A percentile compares a stretch with the other conserved stretches of the same genome.
These are phyloP conservation scores for Kitagawia praeruptora DNA, from an alignment of 129 eudicot genomes.

Conservation along the genomic window DNA sequence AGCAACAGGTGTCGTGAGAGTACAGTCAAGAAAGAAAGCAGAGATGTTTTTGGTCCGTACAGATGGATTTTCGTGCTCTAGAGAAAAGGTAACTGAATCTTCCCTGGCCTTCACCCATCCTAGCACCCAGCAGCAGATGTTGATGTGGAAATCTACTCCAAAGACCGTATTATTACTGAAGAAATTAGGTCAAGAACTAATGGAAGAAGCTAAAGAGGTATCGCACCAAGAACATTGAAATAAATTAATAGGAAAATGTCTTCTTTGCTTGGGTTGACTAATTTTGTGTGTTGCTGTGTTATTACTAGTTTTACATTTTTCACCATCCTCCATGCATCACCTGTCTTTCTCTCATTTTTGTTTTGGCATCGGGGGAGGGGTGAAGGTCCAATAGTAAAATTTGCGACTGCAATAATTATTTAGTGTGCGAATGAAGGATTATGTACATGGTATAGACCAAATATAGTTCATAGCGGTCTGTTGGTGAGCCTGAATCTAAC, in stretches of 20 bases:
- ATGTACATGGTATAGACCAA: neutral
- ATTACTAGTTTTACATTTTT: neutral
- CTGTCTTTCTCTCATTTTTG: neutral
- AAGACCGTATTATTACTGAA: constrained; percentile 79
- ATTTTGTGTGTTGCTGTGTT: neutral
- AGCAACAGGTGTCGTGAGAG: constrained; percentile 93
- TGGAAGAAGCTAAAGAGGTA: constrained; percentile 98
- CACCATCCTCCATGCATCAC: neutral
- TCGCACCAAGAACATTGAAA: constrained; percentile 1
- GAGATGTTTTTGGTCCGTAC: constrained; percentile 98
- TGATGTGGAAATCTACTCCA: constrained; percentile 96
- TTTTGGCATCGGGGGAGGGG: neutral
- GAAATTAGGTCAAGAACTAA: constrained; percentile 89
- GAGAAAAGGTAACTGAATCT: constrained; percentile 98
- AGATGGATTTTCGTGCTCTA: constrained; percentile 86
- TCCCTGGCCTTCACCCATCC: constrained; percentile 98
- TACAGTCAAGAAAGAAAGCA: constrained; percentile 93
- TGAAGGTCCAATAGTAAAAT: neutral
- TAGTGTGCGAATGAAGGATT: neutral
- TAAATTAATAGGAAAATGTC: neutral
- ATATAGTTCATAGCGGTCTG: neutral
- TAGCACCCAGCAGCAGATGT: constrained; percentile 99
- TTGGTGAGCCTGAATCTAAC: neutral
- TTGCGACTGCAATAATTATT: neutral
- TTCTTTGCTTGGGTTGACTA: neutral